These are phyloP conservation scores for Streptanthus diversifolius DNA, from an alignment of 345 rosid species.

Conservation along the genomic window DNA sequence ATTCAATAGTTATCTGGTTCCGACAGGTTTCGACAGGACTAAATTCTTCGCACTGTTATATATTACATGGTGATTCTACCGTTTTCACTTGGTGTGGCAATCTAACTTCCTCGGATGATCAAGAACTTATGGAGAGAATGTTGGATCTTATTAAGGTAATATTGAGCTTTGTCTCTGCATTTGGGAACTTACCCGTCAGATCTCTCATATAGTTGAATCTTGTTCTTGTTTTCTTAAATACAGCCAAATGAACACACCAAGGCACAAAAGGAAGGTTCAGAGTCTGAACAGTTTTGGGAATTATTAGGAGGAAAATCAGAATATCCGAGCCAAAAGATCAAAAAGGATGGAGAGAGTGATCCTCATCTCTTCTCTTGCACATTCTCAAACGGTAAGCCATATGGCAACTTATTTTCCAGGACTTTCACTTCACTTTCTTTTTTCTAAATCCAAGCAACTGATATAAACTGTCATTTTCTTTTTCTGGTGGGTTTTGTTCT, in stretches of 20 bases:
- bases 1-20: slow-evolving; percentile 5
- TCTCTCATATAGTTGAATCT: slow-evolving; percentile 10
- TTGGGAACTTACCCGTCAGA: neutral
- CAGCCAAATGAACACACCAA: slow-evolving; percentile 83
- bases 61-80: slow-evolving; percentile 70
- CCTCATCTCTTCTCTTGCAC: slow-evolving; percentile 90
- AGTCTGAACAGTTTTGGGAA: slow-evolving; percentile 92
- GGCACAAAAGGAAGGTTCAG: slow-evolving; percentile 94
- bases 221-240: slow-evolving; percentile 28
- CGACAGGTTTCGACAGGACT: slow-evolving; percentile 77
- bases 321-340: slow-evolving; percentile 70
- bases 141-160: slow-evolving; percentile 93
- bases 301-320: slow-evolving; percentile 82
- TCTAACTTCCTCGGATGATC: slow-evolving; percentile 68
- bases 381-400: slow-evolving; percentile 39
- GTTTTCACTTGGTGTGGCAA: slow-evolving; percentile 93
- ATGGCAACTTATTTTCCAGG: neutral
- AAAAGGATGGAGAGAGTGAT: slow-evolving; percentile 74
- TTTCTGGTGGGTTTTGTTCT: slow-evolving; percentile 9
- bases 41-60: slow-evolving; percentile 90
- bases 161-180: neutral
- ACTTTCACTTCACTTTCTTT: neutral
- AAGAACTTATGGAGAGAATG: slow-evolving; percentile 86
- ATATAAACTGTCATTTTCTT: neutral
- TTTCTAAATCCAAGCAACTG: neutral